Percentiles rank a stretch among this genome's conserved stretches.
Evolutionary conservation across 345 rosid genomes (phyloP).

Genomic region (Eutrema heterophyllum): DNA sequence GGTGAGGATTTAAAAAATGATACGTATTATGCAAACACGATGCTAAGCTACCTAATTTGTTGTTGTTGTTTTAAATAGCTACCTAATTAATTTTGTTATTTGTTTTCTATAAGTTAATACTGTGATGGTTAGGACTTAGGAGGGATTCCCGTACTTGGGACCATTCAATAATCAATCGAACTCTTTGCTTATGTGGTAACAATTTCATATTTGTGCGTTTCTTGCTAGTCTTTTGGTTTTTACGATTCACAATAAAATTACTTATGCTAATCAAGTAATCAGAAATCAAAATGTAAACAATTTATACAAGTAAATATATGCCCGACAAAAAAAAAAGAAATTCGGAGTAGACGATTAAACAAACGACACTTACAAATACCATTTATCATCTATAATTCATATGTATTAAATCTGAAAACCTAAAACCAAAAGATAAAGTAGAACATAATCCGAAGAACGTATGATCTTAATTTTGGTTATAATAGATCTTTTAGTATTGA

Average conservation of each 20-base stretch:
- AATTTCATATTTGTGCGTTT: neutral
- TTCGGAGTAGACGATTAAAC: too few species aligned
- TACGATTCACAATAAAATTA: neutral
- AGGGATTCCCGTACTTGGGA: neutral
- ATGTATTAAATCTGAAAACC: neutral
- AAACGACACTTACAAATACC: neutral
- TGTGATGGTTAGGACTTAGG: neutral
- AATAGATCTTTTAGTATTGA: neutral
- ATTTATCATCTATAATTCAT: neutral
- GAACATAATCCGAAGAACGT: neutral
- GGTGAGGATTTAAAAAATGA: neutral
- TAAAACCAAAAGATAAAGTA: neutral
- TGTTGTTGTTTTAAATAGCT: too few species aligned
- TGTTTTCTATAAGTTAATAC: neutral
- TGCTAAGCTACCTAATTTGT: neutral
- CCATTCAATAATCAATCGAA: neutral
- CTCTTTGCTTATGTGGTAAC: neutral
- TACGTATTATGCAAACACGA: neutral
- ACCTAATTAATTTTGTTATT: neutral
- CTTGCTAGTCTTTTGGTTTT: neutral
- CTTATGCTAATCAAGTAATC: neutral
- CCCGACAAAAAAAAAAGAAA: neutral
- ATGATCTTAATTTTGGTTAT: neutral
- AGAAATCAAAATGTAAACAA: neutral
- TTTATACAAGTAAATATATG: neutral